A percentile compares a stretch with the other conserved stretches of the same genome.
phyloP scores from a whole-genome alignment of 2,329 filamentous ascomycete species.

The Gaeumannomyces tritici region DNA sequence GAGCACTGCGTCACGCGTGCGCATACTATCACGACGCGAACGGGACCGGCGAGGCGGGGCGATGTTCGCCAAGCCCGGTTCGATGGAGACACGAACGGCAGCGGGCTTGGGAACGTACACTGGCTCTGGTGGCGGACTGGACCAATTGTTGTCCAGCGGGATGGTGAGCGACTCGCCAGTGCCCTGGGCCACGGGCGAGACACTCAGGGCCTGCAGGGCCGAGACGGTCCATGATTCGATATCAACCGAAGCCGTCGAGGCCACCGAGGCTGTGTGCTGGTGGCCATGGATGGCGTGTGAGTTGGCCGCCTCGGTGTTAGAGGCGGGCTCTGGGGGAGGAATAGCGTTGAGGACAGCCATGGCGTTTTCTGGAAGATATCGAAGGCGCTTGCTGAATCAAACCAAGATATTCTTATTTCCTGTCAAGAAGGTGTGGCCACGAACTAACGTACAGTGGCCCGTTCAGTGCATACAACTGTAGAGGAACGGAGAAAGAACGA shows the following conservation, averaged over 20 bases:
- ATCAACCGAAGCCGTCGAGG: constrained; percentile 33
- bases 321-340: constrained; percentile 30
- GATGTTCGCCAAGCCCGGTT: constrained; percentile 13
- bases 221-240: constrained; percentile 60
- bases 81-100: constrained; percentile 10
- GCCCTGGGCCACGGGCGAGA: constrained; percentile 47
- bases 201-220: constrained; percentile 43
- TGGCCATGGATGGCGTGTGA: constrained; percentile 6
- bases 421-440: too few species aligned
- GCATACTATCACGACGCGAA: constrained; percentile 42
- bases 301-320: constrained; percentile 7
- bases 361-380: background rate
- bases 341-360: constrained; percentile 46
- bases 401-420: too few species aligned
- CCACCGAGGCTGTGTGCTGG: constrained; percentile 15
- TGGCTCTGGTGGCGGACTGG: constrained; percentile 12
- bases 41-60: constrained; percentile 30
- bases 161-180: constrained; percentile 61
- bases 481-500: background rate
- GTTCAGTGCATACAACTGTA: background rate
- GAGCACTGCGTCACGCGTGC: constrained; percentile 61
- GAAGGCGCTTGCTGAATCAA: too few species aligned
- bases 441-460: too few species aligned
- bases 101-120: constrained; percentile 15
- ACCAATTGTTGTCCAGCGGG: constrained; percentile 52